Conservation (phyloP, 192 early-diverging fungal genomes). For the Coemansia sp. region DNA sequence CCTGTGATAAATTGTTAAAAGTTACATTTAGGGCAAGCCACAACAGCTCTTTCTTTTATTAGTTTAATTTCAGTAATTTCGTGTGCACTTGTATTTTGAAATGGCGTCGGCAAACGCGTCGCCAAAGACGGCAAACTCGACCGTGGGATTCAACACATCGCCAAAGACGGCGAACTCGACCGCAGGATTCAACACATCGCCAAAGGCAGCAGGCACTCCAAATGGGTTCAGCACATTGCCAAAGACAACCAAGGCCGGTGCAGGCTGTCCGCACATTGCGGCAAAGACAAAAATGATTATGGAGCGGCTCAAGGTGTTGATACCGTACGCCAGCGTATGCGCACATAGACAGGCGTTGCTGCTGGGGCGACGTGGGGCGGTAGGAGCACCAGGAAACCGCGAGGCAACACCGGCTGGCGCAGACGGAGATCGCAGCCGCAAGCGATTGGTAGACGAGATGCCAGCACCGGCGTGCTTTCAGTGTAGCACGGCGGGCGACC, state of each 20-base stretch:
- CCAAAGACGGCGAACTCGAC: too few species aligned
- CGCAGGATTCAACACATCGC: too few species aligned
- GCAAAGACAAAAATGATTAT: slow-evolving; percentile 30
- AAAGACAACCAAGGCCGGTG: neutral
- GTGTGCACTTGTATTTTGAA: neutral
- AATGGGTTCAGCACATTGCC: too few species aligned
- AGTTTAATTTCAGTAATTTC: neutral
- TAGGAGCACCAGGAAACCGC: slow-evolving; percentile 18
- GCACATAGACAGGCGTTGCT: slow-evolving; percentile 51
- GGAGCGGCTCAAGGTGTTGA: slow-evolving; percentile 50
- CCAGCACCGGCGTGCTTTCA: slow-evolving; percentile 59
- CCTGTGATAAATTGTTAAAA: too few species aligned
- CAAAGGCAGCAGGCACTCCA: too few species aligned
- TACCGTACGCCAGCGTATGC: slow-evolving; percentile 51
- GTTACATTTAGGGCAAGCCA: too few species aligned
- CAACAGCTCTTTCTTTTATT: too few species aligned
- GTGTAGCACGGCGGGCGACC: slow-evolving; percentile 58
- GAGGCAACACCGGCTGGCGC: slow-evolving; percentile 31
- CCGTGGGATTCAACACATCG: too few species aligned
- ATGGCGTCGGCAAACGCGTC: too few species aligned
- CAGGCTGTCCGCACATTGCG: slow-evolving; percentile 41
- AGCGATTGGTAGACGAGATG: slow-evolving; percentile 55
- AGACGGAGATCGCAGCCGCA: slow-evolving; percentile 56
- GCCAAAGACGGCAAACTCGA: too few species aligned
- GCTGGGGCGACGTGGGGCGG: slow-evolving; percentile 40